Conservation (phyloP, 768 basidiomycete genomes). For the Chalciporus piperatus region DNA sequence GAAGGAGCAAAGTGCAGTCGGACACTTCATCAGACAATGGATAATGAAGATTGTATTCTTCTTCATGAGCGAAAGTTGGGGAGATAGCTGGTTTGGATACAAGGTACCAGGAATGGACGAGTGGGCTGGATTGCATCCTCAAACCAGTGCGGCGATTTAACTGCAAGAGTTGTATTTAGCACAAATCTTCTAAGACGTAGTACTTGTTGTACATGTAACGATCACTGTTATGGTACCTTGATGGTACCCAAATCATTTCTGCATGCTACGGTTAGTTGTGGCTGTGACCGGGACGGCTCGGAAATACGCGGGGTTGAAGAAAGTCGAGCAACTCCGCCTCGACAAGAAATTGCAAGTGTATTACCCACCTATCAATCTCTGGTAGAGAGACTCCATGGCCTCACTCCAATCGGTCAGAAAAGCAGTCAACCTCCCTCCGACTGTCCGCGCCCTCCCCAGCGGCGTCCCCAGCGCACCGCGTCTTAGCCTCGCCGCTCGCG, state of each 20-base stretch:
- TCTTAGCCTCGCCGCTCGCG: slow-evolving; percentile 70
- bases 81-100: slow-evolving; percentile 30
- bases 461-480: slow-evolving; percentile 78
- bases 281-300: slow-evolving; percentile 41
- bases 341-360: slow-evolving; percentile 10
- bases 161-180: background rate
- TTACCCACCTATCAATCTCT: background rate
- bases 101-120: slow-evolving; percentile 27
- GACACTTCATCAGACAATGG: slow-evolving; percentile 24
- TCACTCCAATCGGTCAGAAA: slow-evolving; percentile 75
- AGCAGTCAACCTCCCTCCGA: slow-evolving; percentile 78
- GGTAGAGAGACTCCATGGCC: slow-evolving; percentile 44
- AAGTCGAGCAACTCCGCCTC: slow-evolving; percentile 19
- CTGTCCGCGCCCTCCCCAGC: slow-evolving; percentile 71
- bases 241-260: no score
- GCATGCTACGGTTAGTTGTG: slow-evolving; percentile 16
- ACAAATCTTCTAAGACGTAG: no score
- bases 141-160: background rate
- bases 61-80: slow-evolving; percentile 27
- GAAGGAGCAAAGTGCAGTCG: slow-evolving; percentile 17
- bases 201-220: no score
- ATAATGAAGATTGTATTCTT: slow-evolving; percentile 20
- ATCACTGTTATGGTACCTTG: no score
- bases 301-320: slow-evolving; percentile 28
- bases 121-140: slow-evolving; percentile 9